Evolutionary conservation across 2,329 filamentous ascomycete genomes (phyloP).

Genomic region (Neoascochyta sp.): DNA sequence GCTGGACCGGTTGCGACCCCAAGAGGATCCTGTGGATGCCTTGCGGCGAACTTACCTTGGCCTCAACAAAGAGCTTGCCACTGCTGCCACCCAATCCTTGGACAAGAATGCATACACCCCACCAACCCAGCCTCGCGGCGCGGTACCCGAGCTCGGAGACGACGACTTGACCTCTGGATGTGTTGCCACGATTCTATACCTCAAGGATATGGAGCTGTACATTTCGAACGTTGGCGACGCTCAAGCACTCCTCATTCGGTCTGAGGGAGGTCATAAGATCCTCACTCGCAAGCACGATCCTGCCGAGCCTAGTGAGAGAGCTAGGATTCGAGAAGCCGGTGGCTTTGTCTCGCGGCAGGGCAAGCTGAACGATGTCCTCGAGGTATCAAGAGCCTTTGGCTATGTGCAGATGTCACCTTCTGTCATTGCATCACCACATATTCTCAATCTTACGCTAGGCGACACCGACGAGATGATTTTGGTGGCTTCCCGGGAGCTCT

Average conservation of each 20-base stretch:
- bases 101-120: constrained; percentile 56
- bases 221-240: constrained; percentile 95
- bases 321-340: constrained; percentile 88
- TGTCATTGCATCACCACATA: constrained; percentile 84
- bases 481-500: constrained; percentile 85
- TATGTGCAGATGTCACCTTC: constrained; percentile 90
- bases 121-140: constrained; percentile 59
- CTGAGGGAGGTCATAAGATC: constrained; percentile 76
- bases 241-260: constrained; percentile 91
- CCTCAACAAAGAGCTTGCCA: constrained; percentile 91
- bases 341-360: constrained; percentile 95
- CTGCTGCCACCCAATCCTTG: constrained; percentile 72
- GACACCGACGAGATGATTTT: constrained; percentile 93
- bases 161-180: constrained; percentile 88
- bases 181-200: constrained; percentile 85
- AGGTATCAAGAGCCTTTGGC: constrained; percentile 91
- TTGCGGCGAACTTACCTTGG: constrained; percentile 80
- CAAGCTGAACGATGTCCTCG: constrained; percentile 83
- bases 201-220: constrained; percentile 85
- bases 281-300: constrained; percentile 92
- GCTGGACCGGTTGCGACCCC: constrained; percentile 65
- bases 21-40: constrained; percentile 78
- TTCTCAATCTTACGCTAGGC: constrained; percentile 71
- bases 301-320: constrained; percentile 76
- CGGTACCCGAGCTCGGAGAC: constrained; percentile 74